Conservation (phyloP, 805 yeast species). For the Candida wancherniae region DNA sequence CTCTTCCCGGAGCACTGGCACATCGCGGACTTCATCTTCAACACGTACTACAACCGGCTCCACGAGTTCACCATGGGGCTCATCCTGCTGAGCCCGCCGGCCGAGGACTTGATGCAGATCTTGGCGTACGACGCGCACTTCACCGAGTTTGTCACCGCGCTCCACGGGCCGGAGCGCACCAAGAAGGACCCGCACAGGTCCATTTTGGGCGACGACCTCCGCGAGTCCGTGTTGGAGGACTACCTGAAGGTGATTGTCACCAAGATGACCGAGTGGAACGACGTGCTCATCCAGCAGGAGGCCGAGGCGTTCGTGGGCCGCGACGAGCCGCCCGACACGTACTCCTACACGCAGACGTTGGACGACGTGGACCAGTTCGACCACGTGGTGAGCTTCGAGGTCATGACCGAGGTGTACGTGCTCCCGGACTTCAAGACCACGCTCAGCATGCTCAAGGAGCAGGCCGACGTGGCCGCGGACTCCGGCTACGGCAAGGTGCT, state of each 20-base stretch:
- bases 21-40: conserved; percentile 55
- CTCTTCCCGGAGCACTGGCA: conserved; percentile 76
- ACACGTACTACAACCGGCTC: conserved; percentile 62
- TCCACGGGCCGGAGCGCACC: conserved; percentile 30
- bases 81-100: conserved; percentile 72
- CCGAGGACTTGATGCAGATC: conserved; percentile 66
- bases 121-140: conserved; percentile 74
- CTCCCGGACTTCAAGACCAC: conserved; percentile 76
- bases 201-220: conserved; percentile 65
- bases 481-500: conserved; percentile 77
- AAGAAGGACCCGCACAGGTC: conserved; percentile 42
- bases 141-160: conserved; percentile 29
- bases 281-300: conserved; percentile 63
- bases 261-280: conserved; percentile 84
- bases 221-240: conserved; percentile 69
- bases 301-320: conserved; percentile 59
- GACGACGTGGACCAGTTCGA: conserved; percentile 38
- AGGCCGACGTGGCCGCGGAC: conserved; percentile 81
- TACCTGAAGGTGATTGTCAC: conserved; percentile 64
- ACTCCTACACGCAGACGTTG: conserved; percentile 47
- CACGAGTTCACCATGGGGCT: conserved; percentile 60
- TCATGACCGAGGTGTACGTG: conserved; percentile 47
- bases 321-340: conserved; percentile 67
- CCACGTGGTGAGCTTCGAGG: conserved; percentile 27
- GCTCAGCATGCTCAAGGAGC: conserved; percentile 81